Percentiles rank a stretch among this genome's conserved stretches.
phyloP scores from a whole-genome alignment of 257 asterid species.

The Lycium ferocissimum region DNA sequence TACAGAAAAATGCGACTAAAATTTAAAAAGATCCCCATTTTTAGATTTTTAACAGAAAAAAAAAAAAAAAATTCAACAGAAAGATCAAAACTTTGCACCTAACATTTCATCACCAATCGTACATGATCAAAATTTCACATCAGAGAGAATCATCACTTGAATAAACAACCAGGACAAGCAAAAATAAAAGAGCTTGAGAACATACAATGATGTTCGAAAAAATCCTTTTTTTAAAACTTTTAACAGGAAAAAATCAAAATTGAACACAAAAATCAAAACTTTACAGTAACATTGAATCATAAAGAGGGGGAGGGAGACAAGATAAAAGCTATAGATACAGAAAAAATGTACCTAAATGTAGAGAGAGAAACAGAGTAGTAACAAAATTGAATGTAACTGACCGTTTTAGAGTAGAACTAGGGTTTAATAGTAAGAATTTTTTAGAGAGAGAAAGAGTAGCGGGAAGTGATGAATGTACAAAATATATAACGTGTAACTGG shows the following conservation, averaged over 20 bases:
- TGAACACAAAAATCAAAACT: too few species aligned
- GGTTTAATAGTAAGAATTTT: neutral
- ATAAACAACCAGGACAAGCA: neutral
- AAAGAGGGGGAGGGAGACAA: neutral
- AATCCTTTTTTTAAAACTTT: too few species aligned
- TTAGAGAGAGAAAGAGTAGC: neutral
- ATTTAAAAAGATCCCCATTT: too few species aligned
- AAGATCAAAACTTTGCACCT: neutral
- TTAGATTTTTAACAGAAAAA: too few species aligned
- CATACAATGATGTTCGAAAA: neutral
- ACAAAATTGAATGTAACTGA: neutral
- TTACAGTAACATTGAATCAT: neutral
- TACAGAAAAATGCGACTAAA: too few species aligned
- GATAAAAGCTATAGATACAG: neutral
- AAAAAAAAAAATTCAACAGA: too few species aligned
- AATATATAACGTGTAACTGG: too few species aligned
- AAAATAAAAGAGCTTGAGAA: neutral
- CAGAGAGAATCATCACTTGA: neutral
- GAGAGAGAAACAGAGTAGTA: neutral
- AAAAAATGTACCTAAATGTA: neutral
- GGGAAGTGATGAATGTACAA: neutral
- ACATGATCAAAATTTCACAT: neutral
- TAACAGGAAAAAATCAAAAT: too few species aligned
- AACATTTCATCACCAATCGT: neutral
- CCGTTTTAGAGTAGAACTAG: neutral